Conservation (phyloP, 805 yeast genomes). For the Starmerella tilneyi region DNA sequence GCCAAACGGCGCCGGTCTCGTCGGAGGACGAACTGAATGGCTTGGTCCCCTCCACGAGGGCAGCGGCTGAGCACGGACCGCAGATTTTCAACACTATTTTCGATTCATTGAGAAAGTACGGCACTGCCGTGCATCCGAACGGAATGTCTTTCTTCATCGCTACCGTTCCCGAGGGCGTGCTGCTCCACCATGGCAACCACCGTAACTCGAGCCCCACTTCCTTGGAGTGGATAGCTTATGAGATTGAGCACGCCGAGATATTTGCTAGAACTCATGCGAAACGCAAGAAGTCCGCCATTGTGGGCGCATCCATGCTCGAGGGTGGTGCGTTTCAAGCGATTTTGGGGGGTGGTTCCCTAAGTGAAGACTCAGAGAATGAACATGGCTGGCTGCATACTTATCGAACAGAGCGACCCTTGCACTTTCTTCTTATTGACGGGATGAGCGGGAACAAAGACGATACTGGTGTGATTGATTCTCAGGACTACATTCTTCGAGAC, state of each 20-base stretch:
- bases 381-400: slow-evolving; percentile 5
- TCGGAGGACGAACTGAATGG: too few species aligned
- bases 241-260: background rate
- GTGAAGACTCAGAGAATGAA: background rate
- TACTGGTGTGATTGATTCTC: background rate
- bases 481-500: slow-evolving; percentile 6
- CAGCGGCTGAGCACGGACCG: slow-evolving; percentile 6
- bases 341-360: too few species aligned
- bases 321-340: background rate
- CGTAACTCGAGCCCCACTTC: background rate
- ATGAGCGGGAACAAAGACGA: slow-evolving; percentile 6
- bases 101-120: background rate
- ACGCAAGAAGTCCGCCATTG: too few species aligned
- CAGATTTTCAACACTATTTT: slow-evolving; percentile 2
- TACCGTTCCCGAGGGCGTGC: background rate
- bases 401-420: background rate
- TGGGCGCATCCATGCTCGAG: background rate
- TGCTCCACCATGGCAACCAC: background rate
- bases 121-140: background rate
- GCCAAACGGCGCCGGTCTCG: too few species aligned
- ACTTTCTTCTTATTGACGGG: background rate
- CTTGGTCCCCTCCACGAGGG: too few species aligned
- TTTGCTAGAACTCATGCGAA: too few species aligned
- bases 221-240: background rate
- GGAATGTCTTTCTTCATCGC: slow-evolving; percentile 1